phyloP scores from a whole-genome alignment of 768 basidiomycete species.

The Cystobasidium tubakii region DNA sequence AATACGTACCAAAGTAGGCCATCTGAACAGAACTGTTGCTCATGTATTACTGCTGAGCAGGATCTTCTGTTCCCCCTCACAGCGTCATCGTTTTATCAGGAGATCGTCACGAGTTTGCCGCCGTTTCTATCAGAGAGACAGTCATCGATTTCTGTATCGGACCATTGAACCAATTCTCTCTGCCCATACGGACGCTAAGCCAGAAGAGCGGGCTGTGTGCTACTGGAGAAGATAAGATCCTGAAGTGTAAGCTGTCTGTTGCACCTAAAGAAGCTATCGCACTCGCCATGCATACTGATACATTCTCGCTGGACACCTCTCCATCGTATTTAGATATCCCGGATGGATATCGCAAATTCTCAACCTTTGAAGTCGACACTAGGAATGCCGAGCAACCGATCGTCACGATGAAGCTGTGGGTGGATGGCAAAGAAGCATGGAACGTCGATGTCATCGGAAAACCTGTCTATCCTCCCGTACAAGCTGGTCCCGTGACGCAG shows the following conservation, averaged over 20 bases:
- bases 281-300: too few species aligned
- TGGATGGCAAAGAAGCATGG: constrained; percentile 54
- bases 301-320: neutral
- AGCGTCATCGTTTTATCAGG: constrained; percentile 53
- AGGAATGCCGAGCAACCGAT: constrained; percentile 55
- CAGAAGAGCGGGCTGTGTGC: constrained; percentile 40
- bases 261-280: too few species aligned
- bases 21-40: neutral
- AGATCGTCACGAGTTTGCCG: constrained; percentile 74
- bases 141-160: constrained; percentile 65
- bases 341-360: constrained; percentile 65
- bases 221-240: constrained; percentile 43
- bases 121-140: constrained; percentile 49
- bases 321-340: constrained; percentile 55
- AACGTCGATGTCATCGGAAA: constrained; percentile 42
- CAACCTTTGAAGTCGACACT: constrained; percentile 66
- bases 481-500: constrained; percentile 27
- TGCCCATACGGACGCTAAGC: constrained; percentile 51
- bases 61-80: neutral
- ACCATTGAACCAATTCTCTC: constrained; percentile 56
- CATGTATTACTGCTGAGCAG: neutral
- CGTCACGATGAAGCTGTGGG: constrained; percentile 58
- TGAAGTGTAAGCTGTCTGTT: constrained; percentile 41
- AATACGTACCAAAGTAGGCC: constrained; percentile 60
- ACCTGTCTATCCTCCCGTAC: constrained; percentile 37